phyloP scores from a whole-genome alignment of 2,329 filamentous ascomycete genomes.

The Orbilia oligospora region DNA sequence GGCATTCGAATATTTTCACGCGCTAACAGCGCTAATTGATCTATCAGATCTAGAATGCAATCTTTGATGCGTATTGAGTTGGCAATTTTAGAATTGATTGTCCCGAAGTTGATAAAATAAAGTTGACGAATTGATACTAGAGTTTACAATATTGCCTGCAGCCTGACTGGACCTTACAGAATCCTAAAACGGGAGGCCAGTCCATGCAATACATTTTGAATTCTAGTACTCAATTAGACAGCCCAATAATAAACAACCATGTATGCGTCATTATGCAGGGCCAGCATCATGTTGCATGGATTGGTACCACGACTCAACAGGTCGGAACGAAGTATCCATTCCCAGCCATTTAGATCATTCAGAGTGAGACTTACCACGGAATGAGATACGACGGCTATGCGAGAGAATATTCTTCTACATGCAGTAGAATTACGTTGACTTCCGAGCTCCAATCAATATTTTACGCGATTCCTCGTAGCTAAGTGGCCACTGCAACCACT shows the following conservation, averaged over 20 bases:
- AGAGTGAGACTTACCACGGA: too few species aligned
- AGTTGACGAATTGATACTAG: too few species aligned
- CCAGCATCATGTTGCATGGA: not conserved
- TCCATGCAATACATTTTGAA: not conserved
- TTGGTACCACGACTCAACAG: not conserved
- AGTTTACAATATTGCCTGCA: too few species aligned
- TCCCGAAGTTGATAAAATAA: too few species aligned
- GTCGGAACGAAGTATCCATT: not conserved
- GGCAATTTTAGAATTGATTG: too few species aligned
- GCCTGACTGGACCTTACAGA: not conserved
- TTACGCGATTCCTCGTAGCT: not conserved
- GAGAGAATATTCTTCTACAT: not conserved
- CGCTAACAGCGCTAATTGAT: too few species aligned
- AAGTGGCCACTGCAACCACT: not conserved
- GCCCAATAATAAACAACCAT: not conserved
- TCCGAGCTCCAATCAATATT: too few species aligned
- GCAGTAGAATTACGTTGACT: not conserved
- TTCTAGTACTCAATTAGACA: not conserved
- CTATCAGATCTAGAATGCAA: too few species aligned
- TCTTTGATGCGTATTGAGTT: too few species aligned
- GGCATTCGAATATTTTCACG: too few species aligned
- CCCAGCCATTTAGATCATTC: not conserved
- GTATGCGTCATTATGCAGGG: not conserved
- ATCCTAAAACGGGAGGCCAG: not conserved
- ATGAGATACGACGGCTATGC: too few species aligned